phyloP scores from a whole-genome alignment of 306 rosid genomes.

The Cucurbita argyrosperma region DNA sequence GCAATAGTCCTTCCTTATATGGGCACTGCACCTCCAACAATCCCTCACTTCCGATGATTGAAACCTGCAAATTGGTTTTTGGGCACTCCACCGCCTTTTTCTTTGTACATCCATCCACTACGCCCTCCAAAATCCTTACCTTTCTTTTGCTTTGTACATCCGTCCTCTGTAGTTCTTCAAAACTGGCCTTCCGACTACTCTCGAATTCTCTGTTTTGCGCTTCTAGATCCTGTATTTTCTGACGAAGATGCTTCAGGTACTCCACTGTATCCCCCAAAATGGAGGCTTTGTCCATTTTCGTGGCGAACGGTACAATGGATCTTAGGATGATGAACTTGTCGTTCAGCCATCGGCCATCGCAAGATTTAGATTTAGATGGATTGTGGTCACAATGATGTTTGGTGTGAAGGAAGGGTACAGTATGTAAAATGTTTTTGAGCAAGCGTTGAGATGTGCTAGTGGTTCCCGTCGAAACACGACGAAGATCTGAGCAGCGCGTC shows the following conservation, averaged over 20 bases:
- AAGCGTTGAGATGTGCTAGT: constrained; percentile 43
- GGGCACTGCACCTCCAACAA: constrained; percentile 74
- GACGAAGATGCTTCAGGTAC: constrained; percentile 57
- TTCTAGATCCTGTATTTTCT: constrained; percentile 70
- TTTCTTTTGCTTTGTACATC: constrained; percentile 44
- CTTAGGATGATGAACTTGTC: constrained; percentile 69
- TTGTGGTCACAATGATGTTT: constrained; percentile 35
- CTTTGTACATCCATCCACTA: constrained; percentile 14
- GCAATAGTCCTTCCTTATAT: constrained; percentile 59
- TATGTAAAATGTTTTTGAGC: constrained; percentile 53
- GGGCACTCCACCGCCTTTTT: constrained; percentile 22
- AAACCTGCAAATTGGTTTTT: constrained; percentile 51
- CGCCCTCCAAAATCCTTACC: constrained; percentile 56
- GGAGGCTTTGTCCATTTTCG: constrained; percentile 93
- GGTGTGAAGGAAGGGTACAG: constrained; percentile 59
- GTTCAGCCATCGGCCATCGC: constrained; percentile 37
- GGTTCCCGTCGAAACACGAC: constrained; percentile 9
- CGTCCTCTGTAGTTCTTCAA: constrained; percentile 14
- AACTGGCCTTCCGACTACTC: constrained; percentile 17
- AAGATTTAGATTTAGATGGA: constrained; percentile 36
- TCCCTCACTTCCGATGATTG: constrained; percentile 78
- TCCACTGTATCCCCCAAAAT: constrained; percentile 89
- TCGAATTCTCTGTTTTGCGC: constrained; percentile 38
- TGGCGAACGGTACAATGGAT: constrained; percentile 72
- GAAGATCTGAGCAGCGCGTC: constrained; percentile 16